Percentiles rank a stretch among this genome's conserved stretches.
These are phyloP conservation scores for Populus davidiana DNA, from an alignment of 345 rosid genomes.

Conservation along the genomic window DNA sequence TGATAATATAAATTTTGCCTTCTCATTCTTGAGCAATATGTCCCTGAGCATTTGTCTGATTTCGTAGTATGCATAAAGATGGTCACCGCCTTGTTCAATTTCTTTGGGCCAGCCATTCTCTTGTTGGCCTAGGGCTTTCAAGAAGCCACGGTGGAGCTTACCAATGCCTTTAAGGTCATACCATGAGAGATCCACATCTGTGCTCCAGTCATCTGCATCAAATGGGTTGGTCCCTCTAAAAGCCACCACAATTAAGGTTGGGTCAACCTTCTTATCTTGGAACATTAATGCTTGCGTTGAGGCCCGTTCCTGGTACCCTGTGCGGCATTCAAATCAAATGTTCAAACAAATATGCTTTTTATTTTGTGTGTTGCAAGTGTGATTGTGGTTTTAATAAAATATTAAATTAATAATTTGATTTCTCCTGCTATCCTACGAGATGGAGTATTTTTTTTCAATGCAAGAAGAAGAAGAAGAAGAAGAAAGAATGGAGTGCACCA, in stretches of 20 bases:
- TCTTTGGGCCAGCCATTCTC: conserved; percentile 18
- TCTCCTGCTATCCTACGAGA: too few species aligned
- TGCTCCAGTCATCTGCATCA: conserved; percentile 43
- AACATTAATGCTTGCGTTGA: conserved; percentile 56
- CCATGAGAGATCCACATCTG: conserved; percentile 60
- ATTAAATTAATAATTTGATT: too few species aligned
- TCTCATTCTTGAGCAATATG: neutral
- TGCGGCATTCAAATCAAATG: too few species aligned
- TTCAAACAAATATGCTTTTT: too few species aligned
- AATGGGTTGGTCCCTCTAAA: conserved; percentile 68
- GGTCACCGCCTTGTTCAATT: neutral
- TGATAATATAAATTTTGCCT: conserved; percentile 18
- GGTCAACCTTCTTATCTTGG: conserved; percentile 37
- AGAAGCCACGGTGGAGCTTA: conserved; percentile 56
- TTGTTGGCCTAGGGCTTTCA: conserved; percentile 61
- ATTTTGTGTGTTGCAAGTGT: too few species aligned
- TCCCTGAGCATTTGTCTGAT: conserved; percentile 12
- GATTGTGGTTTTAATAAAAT: too few species aligned
- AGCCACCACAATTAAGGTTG: conserved; percentile 47
- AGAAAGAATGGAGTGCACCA: too few species aligned
- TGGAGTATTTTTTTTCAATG: too few species aligned
- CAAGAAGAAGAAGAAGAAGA: too few species aligned
- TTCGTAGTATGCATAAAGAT: conserved; percentile 18
- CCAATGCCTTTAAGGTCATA: conserved; percentile 41
- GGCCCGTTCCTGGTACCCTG: conserved; percentile 27